Conservation (phyloP, 805 yeast species). For the Henningerozyma blattae region DNA sequence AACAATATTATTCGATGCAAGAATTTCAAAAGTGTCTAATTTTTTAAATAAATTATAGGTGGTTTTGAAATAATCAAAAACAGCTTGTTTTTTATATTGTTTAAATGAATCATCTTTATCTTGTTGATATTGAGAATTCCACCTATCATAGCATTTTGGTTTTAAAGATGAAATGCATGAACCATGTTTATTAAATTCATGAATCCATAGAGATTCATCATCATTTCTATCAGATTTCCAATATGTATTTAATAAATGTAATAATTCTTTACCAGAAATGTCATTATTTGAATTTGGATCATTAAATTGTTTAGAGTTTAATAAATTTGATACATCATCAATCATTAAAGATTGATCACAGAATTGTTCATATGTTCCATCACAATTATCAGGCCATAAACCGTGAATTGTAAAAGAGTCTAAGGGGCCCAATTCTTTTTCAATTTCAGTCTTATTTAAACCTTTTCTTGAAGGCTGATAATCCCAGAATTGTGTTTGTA, state of each 20-base stretch:
- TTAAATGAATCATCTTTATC: constrained; percentile 1
- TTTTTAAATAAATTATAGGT: constrained; percentile 44
- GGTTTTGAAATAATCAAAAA: constrained; percentile 58
- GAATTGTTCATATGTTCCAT: constrained; percentile 69
- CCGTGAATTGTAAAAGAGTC: constrained; percentile 76
- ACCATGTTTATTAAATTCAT: constrained; percentile 90
- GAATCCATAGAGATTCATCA: constrained; percentile 70
- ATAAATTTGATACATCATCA: constrained; percentile 33
- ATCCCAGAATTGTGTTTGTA: constrained; percentile 92
- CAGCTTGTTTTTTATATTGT: constrained; percentile 25
- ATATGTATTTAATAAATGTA: constrained; percentile 40
- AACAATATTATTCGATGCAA: constrained; percentile 54
- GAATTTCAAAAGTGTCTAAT: constrained; percentile 57
- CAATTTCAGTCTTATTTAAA: constrained; percentile 14
- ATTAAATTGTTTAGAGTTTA: constrained; percentile 23
- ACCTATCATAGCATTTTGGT: constrained; percentile 52
- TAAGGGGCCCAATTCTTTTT: constrained; percentile 42
- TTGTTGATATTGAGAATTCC: constrained; percentile 8
- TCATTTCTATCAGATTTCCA: constrained; percentile 71
- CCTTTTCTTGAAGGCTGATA: constrained; percentile 42
- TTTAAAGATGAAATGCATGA: constrained; percentile 78
- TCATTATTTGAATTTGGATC: constrained; percentile 9
- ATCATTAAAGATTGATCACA: constrained; percentile 56
- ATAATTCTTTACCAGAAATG: constrained; percentile 38
- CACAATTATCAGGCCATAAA: constrained; percentile 81